A percentile compares a stretch with the other conserved stretches of the same genome.
These are phyloP conservation scores for Pseudocercospora crystallina DNA, from an alignment of 2,329 filamentous ascomycete genomes.

Conservation along the genomic window DNA sequence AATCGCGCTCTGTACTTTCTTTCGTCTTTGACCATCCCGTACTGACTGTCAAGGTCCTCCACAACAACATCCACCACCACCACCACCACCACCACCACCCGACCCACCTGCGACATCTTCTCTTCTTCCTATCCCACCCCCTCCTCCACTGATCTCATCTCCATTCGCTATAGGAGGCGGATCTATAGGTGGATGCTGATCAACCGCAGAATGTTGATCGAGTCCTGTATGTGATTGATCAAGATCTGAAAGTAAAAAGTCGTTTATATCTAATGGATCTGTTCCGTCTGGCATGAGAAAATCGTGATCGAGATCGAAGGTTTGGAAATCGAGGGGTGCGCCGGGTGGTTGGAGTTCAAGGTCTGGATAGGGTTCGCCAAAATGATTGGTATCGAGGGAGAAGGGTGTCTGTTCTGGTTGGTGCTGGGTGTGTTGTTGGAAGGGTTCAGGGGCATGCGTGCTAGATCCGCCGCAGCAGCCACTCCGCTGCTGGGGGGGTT, in stretches of 20 bases:
- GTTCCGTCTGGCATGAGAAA: conserved; percentile 14
- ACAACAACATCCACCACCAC: conserved; percentile 13
- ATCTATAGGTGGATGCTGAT: no score
- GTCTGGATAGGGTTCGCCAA: conserved; percentile 4
- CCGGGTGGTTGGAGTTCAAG: conserved; percentile 8
- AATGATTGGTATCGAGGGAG: conserved; percentile 1
- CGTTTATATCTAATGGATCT: conserved; percentile 22
- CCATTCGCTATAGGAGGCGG: background rate
- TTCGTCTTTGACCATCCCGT: no score
- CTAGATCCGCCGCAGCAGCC: conserved; percentile 5
- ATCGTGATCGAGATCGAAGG: conserved; percentile 14
- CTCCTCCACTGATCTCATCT: background rate
- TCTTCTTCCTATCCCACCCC: background rate
- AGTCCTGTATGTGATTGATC: background rate
- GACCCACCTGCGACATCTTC: conserved; percentile 2
- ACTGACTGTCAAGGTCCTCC: conserved; percentile 2
- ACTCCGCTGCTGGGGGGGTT: background rate
- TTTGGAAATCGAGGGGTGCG: conserved; percentile 6
- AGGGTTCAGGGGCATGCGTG: background rate
- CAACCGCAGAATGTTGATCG: no score
- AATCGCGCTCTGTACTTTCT: no score
- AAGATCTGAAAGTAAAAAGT: conserved; percentile 26
- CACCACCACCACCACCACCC: conserved; percentile 4
- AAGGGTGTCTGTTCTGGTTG: background rate
- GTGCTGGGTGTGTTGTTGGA: background rate